phyloP scores from a whole-genome alignment of 352 stramenopile genomes.

The Phytophthora colocasiae region DNA sequence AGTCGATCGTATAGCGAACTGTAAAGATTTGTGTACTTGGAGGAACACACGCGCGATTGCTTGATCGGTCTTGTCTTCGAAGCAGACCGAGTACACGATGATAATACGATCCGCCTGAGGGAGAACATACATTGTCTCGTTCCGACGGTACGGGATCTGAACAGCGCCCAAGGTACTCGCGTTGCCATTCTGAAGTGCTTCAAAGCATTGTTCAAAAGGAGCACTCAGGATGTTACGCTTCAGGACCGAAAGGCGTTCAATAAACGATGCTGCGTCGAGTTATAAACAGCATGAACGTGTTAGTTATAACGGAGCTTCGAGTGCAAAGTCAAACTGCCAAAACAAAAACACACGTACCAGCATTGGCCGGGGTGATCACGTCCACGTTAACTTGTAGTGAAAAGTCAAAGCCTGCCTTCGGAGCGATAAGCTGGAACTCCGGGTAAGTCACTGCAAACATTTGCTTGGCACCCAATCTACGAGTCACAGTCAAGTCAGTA shows the following conservation, averaged over 20 bases:
- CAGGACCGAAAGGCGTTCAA: constrained; percentile 75
- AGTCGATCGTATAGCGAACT: neutral
- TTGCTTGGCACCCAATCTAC: constrained; percentile 66
- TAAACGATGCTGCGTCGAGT: constrained; percentile 65
- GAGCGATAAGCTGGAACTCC: constrained; percentile 69
- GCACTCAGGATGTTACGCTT: constrained; percentile 86
- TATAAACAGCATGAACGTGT: neutral
- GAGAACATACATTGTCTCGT: constrained; percentile 89
- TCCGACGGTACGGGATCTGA: constrained; percentile 88
- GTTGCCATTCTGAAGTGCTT: constrained; percentile 74
- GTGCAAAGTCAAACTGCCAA: neutral
- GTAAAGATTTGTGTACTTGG: constrained; percentile 46
- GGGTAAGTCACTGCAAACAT: constrained; percentile 82
- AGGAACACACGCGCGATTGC: constrained; percentile 93
- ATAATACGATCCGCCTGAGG: constrained; percentile 90
- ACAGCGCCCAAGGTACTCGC: constrained; percentile 61
- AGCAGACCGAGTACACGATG: constrained; percentile 93
- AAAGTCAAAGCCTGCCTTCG: constrained; percentile 85
- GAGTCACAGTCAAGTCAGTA: constrained; percentile 2
- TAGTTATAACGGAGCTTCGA: neutral
- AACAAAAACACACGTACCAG: constrained; percentile 42
- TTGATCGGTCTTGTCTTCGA: constrained; percentile 94
- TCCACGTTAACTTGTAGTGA: constrained; percentile 83
- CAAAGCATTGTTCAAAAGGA: constrained; percentile 87
- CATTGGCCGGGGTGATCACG: constrained; percentile 71